Conservation (phyloP, 306 rosid species). For the Albizia julibrissin region DNA sequence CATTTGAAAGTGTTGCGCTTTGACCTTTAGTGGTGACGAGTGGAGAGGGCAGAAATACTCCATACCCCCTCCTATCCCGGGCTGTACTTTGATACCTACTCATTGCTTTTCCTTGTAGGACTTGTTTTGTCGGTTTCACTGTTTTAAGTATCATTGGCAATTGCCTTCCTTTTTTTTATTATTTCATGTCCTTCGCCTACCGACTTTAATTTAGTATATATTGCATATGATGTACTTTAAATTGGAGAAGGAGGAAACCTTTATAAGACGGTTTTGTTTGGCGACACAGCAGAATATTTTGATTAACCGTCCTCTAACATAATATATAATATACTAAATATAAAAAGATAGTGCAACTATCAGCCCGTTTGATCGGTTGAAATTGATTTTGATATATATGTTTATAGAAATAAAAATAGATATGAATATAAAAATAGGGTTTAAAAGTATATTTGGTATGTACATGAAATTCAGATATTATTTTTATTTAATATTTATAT, state of each 20-base stretch:
- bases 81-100: conserved; percentile 27
- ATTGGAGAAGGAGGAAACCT: not conserved
- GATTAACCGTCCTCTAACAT: not conserved
- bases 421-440: too few species aligned
- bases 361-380: too few species aligned
- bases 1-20: not conserved
- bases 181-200: not conserved
- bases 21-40: not conserved
- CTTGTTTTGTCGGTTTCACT: conserved; percentile 32
- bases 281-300: not conserved
- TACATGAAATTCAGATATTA: too few species aligned
- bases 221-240: not conserved
- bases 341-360: not conserved
- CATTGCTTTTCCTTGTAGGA: conserved; percentile 29
- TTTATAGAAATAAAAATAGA: too few species aligned
- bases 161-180: not conserved
- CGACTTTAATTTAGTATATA: not conserved
- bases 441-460: too few species aligned
- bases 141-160: conserved; percentile 20
- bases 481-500: too few species aligned
- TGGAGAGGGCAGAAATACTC: conserved; percentile 58
- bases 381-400: too few species aligned
- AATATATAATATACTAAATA: not conserved
- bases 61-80: conserved; percentile 40
- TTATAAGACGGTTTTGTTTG: not conserved